Evolutionary conservation across 305 asterid genomes (phyloP).

Genomic region (Solanum hybrid): DNA sequence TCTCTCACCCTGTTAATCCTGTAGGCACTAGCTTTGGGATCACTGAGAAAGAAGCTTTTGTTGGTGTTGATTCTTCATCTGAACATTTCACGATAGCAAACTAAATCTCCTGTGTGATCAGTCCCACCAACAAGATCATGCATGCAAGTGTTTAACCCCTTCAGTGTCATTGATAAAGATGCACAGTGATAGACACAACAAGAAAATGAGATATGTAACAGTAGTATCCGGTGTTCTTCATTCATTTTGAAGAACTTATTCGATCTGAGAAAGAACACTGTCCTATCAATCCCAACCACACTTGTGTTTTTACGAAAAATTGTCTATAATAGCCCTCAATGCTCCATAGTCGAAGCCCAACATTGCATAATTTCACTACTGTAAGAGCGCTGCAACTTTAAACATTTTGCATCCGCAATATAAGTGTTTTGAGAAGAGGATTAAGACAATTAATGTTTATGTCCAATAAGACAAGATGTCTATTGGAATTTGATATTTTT

Average conservation of each 20-base stretch:
- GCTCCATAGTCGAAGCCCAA: not conserved
- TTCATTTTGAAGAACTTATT: not conserved
- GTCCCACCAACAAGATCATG: not conserved
- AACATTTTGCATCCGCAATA: not conserved
- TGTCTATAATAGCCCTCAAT: not conserved
- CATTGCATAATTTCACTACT: not conserved
- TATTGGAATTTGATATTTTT: not conserved
- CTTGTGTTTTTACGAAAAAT: not conserved
- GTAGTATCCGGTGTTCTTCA: not conserved
- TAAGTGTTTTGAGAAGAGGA: not conserved
- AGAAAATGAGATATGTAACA: not conserved
- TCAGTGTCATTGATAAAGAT: not conserved
- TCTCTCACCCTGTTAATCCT: not conserved
- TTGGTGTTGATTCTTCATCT: not conserved
- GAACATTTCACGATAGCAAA: not conserved
- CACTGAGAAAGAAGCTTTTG: not conserved
- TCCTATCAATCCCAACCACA: not conserved
- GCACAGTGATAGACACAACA: not conserved
- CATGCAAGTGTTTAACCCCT: not conserved
- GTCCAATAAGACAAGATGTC: not conserved
- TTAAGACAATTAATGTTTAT: not conserved
- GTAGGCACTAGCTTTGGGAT: not conserved
- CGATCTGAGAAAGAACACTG: not conserved
- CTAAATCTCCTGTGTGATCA: not conserved
- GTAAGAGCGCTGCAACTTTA: not conserved